These are phyloP conservation scores for Coniochaeta ligniaria DNA, from an alignment of 2,329 filamentous ascomycete species.

Conservation along the genomic window DNA sequence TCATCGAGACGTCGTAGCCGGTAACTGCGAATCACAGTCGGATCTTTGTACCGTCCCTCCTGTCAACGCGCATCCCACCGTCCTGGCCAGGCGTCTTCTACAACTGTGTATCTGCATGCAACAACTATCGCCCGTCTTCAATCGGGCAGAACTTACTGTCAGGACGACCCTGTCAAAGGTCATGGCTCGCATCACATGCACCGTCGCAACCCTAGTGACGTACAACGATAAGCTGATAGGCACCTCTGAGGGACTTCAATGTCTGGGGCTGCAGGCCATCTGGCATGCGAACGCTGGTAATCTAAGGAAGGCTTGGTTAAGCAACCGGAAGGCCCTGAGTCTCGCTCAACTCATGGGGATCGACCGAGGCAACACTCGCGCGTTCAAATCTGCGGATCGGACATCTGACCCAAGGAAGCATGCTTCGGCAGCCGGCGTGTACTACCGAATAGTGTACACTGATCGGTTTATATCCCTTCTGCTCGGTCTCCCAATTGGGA, in stretches of 20 bases:
- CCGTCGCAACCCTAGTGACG: slow-evolving; percentile 32
- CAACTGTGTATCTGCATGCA: slow-evolving; percentile 38
- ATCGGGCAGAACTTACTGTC: slow-evolving; percentile 18
- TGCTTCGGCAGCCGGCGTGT: slow-evolving; percentile 28
- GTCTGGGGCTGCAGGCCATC: slow-evolving; percentile 37
- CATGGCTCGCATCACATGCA: slow-evolving; percentile 24
- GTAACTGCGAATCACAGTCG: slow-evolving; percentile 15
- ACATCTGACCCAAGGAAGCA: slow-evolving; percentile 19
- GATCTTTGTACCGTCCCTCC: slow-evolving; percentile 21
- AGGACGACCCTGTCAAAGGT: slow-evolving; percentile 14
- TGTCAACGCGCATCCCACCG: slow-evolving; percentile 33
- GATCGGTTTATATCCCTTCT: slow-evolving; percentile 46
- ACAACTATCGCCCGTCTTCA: slow-evolving; percentile 28
- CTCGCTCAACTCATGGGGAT: slow-evolving; percentile 45
- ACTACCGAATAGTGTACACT: slow-evolving; percentile 40
- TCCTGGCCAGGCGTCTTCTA: slow-evolving; percentile 40
- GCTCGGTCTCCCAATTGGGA: slow-evolving; percentile 39
- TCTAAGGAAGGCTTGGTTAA: slow-evolving; percentile 46
- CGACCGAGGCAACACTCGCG: slow-evolving; percentile 20
- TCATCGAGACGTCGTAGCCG: slow-evolving; percentile 21
- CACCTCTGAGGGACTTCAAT: slow-evolving; percentile 45
- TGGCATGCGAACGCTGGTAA: slow-evolving; percentile 47
- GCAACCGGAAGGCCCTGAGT: slow-evolving; percentile 38
- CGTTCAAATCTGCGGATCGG: slow-evolving; percentile 31
- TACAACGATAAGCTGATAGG: slow-evolving; percentile 44